phyloP scores from a whole-genome alignment of 352 stramenopile species.

The Paralagenidium karlingii region DNA sequence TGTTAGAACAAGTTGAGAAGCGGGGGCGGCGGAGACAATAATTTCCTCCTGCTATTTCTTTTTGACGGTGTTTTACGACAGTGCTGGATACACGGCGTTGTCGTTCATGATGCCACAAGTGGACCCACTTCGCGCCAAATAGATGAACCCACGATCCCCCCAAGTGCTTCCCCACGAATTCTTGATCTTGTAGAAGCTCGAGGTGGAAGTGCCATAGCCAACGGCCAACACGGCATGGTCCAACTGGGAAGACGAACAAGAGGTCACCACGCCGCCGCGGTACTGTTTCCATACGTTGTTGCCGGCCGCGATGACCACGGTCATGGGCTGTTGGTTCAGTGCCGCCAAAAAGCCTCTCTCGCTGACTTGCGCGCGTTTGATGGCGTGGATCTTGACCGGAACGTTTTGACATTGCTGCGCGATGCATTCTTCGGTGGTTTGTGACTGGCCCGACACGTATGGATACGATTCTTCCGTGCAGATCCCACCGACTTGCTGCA shows the following conservation, averaged over 20 bases:
- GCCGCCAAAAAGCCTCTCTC: constrained; percentile 1
- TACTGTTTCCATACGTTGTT: constrained; percentile 12
- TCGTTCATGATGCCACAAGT: constrained; percentile 5
- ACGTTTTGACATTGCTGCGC: neutral
- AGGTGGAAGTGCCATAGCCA: constrained; percentile 2
- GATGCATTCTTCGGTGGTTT: neutral
- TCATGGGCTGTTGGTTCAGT: constrained; percentile 1
- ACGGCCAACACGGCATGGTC: constrained; percentile 15
- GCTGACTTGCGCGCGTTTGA: neutral
- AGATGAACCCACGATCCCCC: constrained; percentile 14
- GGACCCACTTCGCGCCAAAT: constrained; percentile 2
- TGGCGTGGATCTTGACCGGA: neutral
- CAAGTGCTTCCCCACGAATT: constrained; percentile 13
- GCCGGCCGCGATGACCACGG: constrained; percentile 4
- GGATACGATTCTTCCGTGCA: constrained; percentile 1
- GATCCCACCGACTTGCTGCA: neutral
- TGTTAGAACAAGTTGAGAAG: no score
- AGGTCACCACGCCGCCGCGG: neutral
- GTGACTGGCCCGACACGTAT: neutral
- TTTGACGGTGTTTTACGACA: no score
- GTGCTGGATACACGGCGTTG: constrained; percentile 5
- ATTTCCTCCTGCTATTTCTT: no score
- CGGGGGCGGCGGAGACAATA: no score
- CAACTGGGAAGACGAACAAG: constrained; percentile 4
- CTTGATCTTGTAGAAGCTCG: constrained; percentile 9